phyloP scores from a whole-genome alignment of 345 rosid genomes.

The Brassica cretica region DNA sequence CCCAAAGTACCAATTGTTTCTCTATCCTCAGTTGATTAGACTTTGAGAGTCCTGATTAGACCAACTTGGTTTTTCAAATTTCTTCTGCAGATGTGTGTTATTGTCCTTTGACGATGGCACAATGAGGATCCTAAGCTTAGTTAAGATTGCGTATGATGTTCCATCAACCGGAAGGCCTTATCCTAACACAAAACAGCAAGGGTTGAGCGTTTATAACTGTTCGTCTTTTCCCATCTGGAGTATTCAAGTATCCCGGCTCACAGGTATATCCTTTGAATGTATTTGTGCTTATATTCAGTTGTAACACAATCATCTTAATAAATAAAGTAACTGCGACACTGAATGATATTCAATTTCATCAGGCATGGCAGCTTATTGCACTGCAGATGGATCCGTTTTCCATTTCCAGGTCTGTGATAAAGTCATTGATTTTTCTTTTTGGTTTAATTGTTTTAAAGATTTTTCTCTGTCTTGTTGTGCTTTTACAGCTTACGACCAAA shows the following conservation, averaged over 20 bases:
- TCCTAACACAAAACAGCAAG: constrained; percentile 64
- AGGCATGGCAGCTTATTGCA: constrained; percentile 87
- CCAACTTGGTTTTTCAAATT: constrained; percentile 21
- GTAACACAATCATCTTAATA: background rate
- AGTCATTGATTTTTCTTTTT: background rate
- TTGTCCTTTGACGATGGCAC: constrained; percentile 80
- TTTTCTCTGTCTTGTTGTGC: background rate
- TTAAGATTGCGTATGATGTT: constrained; percentile 71
- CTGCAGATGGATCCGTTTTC: constrained; percentile 71
- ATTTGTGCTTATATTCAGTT: constrained; percentile 1
- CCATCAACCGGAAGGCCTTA: constrained; percentile 69
- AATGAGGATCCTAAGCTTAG: constrained; percentile 69
- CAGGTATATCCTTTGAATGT: constrained; percentile 44
- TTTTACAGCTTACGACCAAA: constrained; percentile 61
- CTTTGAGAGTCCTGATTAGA: constrained; percentile 9
- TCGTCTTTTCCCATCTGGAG: constrained; percentile 80
- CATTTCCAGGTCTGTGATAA: constrained; percentile 61
- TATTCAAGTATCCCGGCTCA: constrained; percentile 74
- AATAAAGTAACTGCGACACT: background rate
- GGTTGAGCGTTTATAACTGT: constrained; percentile 59
- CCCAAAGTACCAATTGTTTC: constrained; percentile 55
- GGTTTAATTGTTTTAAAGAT: background rate
- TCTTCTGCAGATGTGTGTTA: constrained; percentile 62
- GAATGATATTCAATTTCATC: constrained; percentile 9
- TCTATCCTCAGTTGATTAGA: constrained; percentile 16